Conservation (phyloP, 768 basidiomycete genomes). For the Gymnopilus dilepis region DNA sequence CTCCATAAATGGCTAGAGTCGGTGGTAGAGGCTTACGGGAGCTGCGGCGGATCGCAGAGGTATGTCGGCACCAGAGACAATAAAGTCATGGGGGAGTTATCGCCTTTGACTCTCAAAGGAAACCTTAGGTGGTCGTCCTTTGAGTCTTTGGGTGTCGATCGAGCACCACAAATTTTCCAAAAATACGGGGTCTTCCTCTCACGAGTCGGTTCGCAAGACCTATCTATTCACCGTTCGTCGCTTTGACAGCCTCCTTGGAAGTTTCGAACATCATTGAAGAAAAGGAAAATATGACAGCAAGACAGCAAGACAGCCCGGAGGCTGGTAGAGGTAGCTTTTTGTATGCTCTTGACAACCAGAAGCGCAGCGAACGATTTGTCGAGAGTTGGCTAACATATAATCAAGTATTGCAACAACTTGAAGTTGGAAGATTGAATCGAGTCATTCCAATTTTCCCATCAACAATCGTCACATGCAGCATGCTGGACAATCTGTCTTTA, state of each 20-base stretch:
- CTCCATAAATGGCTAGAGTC: slow-evolving; percentile 5
- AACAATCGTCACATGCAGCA: neutral
- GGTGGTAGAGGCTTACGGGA: neutral
- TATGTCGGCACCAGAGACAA: slow-evolving; percentile 1
- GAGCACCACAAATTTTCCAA: neutral
- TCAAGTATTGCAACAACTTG: too few relatives aligned
- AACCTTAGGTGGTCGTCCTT: neutral
- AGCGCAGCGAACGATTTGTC: too few relatives aligned
- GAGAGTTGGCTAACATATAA: too few relatives aligned
- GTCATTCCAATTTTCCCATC: too few relatives aligned
- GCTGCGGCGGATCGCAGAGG: neutral
- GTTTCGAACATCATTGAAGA: neutral
- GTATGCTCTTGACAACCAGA: too few relatives aligned
- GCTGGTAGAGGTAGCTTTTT: too few relatives aligned
- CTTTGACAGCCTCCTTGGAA: neutral
- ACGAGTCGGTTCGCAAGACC: neutral
- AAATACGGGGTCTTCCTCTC: neutral
- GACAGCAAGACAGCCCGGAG: too few relatives aligned
- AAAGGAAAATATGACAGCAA: neutral
- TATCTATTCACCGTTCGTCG: neutral
- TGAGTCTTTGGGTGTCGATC: neutral
- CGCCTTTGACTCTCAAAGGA: neutral
- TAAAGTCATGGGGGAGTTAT: neutral
- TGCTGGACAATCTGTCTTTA: too few relatives aligned
- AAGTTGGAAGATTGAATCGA: neutral